Conservation (phyloP, 116 monocot species). For the Dioscorea cayenensis region DNA sequence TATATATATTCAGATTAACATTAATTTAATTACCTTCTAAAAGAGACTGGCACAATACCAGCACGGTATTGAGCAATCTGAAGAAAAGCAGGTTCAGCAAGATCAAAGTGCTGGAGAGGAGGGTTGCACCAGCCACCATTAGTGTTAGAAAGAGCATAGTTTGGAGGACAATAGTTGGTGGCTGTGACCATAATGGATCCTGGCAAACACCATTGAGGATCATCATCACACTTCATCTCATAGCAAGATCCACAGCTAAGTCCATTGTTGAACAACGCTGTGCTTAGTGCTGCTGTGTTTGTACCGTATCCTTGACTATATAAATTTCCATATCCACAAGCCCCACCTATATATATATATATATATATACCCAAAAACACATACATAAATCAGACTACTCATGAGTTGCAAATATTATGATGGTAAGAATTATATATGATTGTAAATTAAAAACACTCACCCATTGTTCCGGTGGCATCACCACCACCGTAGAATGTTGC, state of each 20-base stretch:
- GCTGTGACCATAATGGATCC: slow-evolving; percentile 27
- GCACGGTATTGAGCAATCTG: slow-evolving; percentile 29
- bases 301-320: slow-evolving; percentile 67
- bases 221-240: slow-evolving; percentile 24
- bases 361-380: not conserved
- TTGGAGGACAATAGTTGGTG: slow-evolving; percentile 52
- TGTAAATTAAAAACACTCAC: slow-evolving; percentile 8
- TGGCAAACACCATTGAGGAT: slow-evolving; percentile 25
- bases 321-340: slow-evolving; percentile 65
- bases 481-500: slow-evolving; percentile 79
- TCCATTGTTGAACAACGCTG: slow-evolving; percentile 58
- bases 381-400: not conserved
- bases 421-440: too few species aligned
- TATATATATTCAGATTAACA: too few species aligned
- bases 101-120: slow-evolving; percentile 36
- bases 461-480: slow-evolving; percentile 79
- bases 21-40: slow-evolving; percentile 18
- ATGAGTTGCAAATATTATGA: too few species aligned
- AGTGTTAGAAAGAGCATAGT: not conserved
- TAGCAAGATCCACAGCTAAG: slow-evolving; percentile 56
- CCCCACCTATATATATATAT: slow-evolving; percentile 32
- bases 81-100: slow-evolving; percentile 34
- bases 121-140: slow-evolving; percentile 51
- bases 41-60: slow-evolving; percentile 35
- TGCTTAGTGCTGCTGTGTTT: slow-evolving; percentile 56